Evolutionary conservation across 768 basidiomycete species (phyloP).

Genomic region (Dioszegia hungarica): DNA sequence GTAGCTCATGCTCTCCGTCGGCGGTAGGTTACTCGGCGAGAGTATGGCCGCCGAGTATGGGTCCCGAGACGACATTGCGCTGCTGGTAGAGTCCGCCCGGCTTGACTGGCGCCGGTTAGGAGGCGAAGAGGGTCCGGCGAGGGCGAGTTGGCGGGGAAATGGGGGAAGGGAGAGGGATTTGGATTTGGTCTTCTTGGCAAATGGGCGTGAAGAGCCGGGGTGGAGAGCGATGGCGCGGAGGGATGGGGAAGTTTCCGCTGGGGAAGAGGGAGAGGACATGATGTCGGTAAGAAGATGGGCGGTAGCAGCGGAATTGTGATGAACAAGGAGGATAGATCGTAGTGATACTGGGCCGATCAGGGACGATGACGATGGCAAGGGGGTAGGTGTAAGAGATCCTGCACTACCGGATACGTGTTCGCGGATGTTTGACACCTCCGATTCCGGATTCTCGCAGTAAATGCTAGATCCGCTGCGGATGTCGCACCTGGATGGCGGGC

Average conservation of each 20-base stretch:
- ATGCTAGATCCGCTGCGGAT: no score
- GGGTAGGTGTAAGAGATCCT: no score
- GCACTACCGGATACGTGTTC: no score
- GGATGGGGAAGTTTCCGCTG: not conserved
- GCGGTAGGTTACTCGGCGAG: conserved; percentile 28
- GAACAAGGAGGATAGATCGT: no score
- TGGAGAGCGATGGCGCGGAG: not conserved
- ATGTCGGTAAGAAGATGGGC: no score
- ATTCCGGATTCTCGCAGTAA: no score
- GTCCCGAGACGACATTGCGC: not conserved
- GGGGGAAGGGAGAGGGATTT: conserved; percentile 18
- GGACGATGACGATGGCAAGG: no score
- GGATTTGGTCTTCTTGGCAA: conserved; percentile 4
- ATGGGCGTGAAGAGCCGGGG: not conserved
- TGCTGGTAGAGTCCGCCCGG: not conserved
- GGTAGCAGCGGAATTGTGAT: no score
- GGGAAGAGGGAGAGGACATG: not conserved
- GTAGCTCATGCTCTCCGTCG: conserved; percentile 28
- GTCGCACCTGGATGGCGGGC: no score
- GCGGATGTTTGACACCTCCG: no score
- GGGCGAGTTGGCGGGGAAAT: conserved; percentile 1
- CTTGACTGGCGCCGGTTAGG: not conserved
- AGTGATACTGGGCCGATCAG: no score
- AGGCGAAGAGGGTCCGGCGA: conserved; percentile 2
- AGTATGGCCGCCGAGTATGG: not conserved